Base-by-base conservation (phyloP, 1,284 basidiomycete genomes). In the Tilletia horrida region DNA sequence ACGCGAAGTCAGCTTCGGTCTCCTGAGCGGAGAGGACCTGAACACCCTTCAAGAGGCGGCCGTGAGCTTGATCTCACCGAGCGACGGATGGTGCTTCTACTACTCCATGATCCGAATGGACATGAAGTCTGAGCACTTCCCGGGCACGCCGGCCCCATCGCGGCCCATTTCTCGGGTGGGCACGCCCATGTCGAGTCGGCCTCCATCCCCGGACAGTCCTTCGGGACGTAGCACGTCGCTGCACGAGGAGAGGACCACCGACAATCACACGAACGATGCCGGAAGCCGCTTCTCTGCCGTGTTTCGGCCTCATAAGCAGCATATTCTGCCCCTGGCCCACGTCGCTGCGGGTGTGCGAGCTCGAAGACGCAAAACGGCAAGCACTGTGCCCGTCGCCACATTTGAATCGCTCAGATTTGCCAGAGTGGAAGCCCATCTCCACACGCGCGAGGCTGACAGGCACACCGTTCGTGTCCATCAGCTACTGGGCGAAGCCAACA, bases 61-160 rank as follows among this genome's bases (percentile, higher is more conserved):
- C 9, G 55, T 71, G 9, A 64, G 50, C 7, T 42, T 81, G 14
- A 65, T 80, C 7, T 86, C 86, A 14, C 84, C 88, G 7, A 86
- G 86, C 6, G 85, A 88, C 70, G 90, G 90, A 8, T 85, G 90
- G 85, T 83, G 83, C 6, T 83, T 86, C 63, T 91, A 89, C 77
- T 82, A 80, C 66, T 69, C 66, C 25, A 69, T 73, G 27, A 73
- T 78, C 64, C 64, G 72, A 40, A 66, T 69, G 7, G 76, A 78
- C 62, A 66, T 78, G 23, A 63, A 65, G 3, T 67, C 65, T 0
- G 67, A 67, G 0, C 73, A 75, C 66, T 74, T 77, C 42, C 71
- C 71, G 9, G 70, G 66, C n/a, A 61, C 66, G 31, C 61, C 68
- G 55, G 23, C 61, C 7, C 27, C 67, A 45, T 42, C 64, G 11